Evolutionary conservation across 257 asterid genomes (phyloP).

Genomic region (Leptodermis oblonga): DNA sequence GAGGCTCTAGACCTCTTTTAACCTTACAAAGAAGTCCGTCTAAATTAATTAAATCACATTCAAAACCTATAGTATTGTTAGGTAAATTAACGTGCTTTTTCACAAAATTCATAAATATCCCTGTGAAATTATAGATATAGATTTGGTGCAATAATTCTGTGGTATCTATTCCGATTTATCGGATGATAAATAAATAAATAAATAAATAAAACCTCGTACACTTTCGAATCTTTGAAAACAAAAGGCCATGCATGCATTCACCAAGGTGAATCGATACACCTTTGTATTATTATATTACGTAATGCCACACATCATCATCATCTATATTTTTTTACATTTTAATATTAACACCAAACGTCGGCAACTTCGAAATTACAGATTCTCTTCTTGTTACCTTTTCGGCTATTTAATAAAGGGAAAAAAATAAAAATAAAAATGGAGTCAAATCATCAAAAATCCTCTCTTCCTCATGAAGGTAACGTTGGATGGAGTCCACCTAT

Average conservation of each 20-base stretch:
- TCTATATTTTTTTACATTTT: background rate
- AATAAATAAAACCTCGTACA: background rate
- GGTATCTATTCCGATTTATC: no score
- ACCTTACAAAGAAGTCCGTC: no score
- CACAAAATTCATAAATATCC: no score
- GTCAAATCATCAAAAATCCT: background rate
- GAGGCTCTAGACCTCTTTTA: no score
- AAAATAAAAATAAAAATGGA: no score
- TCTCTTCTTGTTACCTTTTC: conserved; percentile 13
- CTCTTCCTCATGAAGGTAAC: background rate
- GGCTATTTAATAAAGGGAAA: background rate
- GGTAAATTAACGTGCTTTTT: no score
- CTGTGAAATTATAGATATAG: no score
- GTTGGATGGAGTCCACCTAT: background rate
- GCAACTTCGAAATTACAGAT: conserved; percentile 10
- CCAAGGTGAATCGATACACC: no score
- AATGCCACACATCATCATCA: conserved; percentile 13
- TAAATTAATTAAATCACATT: no score
- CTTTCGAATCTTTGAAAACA: conserved; percentile 11
- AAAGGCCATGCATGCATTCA: background rate
- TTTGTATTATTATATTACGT: background rate
- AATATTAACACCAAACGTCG: background rate
- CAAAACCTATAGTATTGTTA: no score
- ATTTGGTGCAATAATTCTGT: no score
- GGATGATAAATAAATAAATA: no score